A percentile compares a stretch with the other conserved stretches of the same genome.
phyloP scores from a whole-genome alignment of 352 stramenopile species.

The Globisporangium lucens region DNA sequence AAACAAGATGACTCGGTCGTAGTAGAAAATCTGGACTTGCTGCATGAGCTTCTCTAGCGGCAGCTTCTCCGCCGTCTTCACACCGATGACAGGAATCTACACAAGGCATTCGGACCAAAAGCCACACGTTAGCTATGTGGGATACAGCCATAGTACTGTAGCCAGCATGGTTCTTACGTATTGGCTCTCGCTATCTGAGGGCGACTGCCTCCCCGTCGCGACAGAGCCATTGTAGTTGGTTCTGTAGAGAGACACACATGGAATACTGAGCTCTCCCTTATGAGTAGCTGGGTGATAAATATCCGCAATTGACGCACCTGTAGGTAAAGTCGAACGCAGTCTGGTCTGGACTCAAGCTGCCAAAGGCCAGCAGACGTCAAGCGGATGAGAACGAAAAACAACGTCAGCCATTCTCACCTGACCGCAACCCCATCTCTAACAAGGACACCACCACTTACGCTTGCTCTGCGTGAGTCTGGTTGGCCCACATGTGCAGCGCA shows the following conservation, averaged over 20 bases:
- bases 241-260: slow-evolving; percentile 21
- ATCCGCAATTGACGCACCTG: slow-evolving; percentile 20
- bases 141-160: neutral
- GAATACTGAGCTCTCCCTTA: neutral
- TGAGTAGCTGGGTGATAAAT: neutral
- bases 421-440: neutral
- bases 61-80: slow-evolving; percentile 29
- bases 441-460: slow-evolving; percentile 17
- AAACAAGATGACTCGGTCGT: slow-evolving; percentile 55
- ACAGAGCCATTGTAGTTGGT: slow-evolving; percentile 37
- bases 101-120: neutral
- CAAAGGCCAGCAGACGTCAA: neutral
- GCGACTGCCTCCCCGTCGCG: slow-evolving; percentile 15
- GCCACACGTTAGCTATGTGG: neutral
- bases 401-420: neutral
- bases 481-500: slow-evolving; percentile 48
- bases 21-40: slow-evolving; percentile 52
- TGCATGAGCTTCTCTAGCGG: slow-evolving; percentile 54
- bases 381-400: neutral
- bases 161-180: slow-evolving; percentile 6
- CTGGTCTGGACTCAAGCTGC: slow-evolving; percentile 26
- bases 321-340: slow-evolving; percentile 62
- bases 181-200: neutral
- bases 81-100: slow-evolving; percentile 11
- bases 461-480: slow-evolving; percentile 17